Base-by-base conservation (phyloP, 495 filamentous ascomycete genomes). In the Aspergillus sclerotiicarbonarius region DNA sequence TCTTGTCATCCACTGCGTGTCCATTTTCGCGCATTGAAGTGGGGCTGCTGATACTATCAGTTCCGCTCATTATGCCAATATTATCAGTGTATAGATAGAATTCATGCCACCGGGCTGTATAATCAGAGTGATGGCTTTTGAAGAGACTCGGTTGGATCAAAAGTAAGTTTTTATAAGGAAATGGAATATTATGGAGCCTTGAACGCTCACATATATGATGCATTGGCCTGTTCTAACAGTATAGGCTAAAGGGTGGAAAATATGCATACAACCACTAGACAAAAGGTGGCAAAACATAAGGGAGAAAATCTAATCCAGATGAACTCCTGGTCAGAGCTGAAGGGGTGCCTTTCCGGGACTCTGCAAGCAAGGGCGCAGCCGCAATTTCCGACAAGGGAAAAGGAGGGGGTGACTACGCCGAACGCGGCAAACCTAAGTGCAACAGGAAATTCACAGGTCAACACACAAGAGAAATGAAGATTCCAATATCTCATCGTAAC, bases 371-470 rank as follows among this genome's bases (percentile, higher is more conserved):
- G 52, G 20, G 35, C 52, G 25, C 52, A 54, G 52, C 52, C 39
- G 39, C 15, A 54, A 54, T 54, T 54, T 54, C 52, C 15, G 21
- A 45, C 10, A 44, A 45, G 37, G 19, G 41, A 54, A 54, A 54
- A 37, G 39, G 37, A 19, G 52, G 52, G 16, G 53, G 53, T 43
- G 53, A 18, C 43, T 56, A 55, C 1, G 13, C 53, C 39, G 25
- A 47, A 47, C 35, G 29, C 25, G 53, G 53, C 33, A 47, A 55
- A 47, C 32, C 43, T 55, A 55, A 55, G 41, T 43, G 32, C 25
- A 55, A 48, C n/a, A 20, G 53, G 43, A 25, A 55, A 46, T 47
- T 47, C 53, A 55, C 53, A 55, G 29, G 43, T 55, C 33, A n/a
- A n/a, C n/a, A n/a, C n/a, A n/a, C n/a, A n/a, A n/a, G n/a, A n/a